Conservation (phyloP, 495 filamentous ascomycete genomes). For the Melanomma pulvis-pyrius region DNA sequence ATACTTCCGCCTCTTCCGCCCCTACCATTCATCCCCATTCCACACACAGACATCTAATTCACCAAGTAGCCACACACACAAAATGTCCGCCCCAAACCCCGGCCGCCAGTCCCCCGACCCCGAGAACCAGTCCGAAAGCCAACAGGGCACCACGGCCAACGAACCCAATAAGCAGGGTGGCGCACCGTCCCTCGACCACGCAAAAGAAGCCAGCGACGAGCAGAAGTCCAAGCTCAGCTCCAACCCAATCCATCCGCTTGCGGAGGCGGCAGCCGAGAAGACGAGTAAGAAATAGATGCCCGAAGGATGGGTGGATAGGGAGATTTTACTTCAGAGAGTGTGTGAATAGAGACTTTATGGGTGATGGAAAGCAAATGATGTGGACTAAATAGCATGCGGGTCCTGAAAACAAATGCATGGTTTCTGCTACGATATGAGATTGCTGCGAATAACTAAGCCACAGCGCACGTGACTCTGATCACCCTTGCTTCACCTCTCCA, state of each 20-base stretch:
- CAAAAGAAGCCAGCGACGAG: constrained; percentile 54
- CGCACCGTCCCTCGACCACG: constrained; percentile 47
- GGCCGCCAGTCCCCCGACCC: constrained; percentile 84
- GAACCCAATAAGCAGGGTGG: constrained; percentile 57
- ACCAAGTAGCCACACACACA: neutral
- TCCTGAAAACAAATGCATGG: neutral
- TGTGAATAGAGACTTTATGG: too few relatives aligned
- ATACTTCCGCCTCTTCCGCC: neutral
- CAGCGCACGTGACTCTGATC: too few relatives aligned
- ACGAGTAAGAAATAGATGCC: constrained; percentile 41
- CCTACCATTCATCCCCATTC: neutral
- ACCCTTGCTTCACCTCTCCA: too few relatives aligned
- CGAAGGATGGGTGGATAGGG: neutral
- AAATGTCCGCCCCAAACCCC: constrained; percentile 61
- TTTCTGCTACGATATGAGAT: too few relatives aligned
- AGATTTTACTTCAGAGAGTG: too few relatives aligned
- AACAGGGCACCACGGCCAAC: constrained; percentile 58
- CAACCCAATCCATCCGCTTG: constrained; percentile 73
- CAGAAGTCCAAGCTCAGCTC: constrained; percentile 36
- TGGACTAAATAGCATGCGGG: neutral
- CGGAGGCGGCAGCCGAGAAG: constrained; percentile 70
- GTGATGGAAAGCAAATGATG: neutral
- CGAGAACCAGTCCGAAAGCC: constrained; percentile 65
- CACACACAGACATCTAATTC: neutral
- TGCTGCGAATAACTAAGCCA: too few relatives aligned